phyloP scores from a whole-genome alignment of 2,329 filamentous ascomycete genomes.

The Trichoderma simmonsii region DNA sequence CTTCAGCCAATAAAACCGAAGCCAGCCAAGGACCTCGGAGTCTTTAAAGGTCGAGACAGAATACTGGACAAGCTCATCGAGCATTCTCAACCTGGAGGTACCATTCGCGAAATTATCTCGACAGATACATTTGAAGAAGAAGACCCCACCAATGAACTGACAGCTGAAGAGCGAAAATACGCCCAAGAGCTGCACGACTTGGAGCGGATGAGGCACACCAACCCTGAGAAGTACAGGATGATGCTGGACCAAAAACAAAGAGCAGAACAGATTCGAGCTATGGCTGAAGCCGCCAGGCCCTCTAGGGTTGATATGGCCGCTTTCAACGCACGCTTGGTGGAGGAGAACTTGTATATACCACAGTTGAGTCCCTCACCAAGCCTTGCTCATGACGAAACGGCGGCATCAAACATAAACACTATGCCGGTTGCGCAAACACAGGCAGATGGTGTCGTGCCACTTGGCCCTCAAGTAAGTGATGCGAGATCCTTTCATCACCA shows the following conservation, averaged over 20 bases:
- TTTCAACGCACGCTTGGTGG: not conserved
- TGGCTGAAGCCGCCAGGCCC: not conserved
- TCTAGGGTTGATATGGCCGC: not conserved
- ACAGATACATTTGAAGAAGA: slow-evolving; percentile 73
- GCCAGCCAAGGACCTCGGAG: slow-evolving; percentile 47
- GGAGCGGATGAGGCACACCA: slow-evolving; percentile 32
- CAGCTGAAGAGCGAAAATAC: slow-evolving; percentile 57
- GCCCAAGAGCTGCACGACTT: slow-evolving; percentile 43
- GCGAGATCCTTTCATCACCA: not conserved
- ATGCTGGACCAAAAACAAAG: slow-evolving; percentile 17
- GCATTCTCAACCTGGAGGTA: slow-evolving; percentile 33
- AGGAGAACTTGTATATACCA: not conserved
- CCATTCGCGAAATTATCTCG: slow-evolving; percentile 57
- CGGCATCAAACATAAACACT: not conserved
- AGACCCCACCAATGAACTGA: slow-evolving; percentile 54
- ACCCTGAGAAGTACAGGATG: slow-evolving; percentile 33
- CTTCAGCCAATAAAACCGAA: slow-evolving; percentile 57
- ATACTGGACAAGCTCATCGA: slow-evolving; percentile 53
- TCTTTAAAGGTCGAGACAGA: slow-evolving; percentile 59
- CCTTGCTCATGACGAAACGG: not conserved
- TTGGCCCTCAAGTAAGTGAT: not conserved
- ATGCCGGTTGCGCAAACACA: not conserved
- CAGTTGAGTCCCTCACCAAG: not conserved
- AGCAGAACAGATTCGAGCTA: slow-evolving; percentile 7
- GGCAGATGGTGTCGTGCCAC: not conserved